Percentiles rank a stretch among this genome's conserved stretches.
Conservation (phyloP, 164 flowering plant species). For the Tinospora cordifolia region DNA sequence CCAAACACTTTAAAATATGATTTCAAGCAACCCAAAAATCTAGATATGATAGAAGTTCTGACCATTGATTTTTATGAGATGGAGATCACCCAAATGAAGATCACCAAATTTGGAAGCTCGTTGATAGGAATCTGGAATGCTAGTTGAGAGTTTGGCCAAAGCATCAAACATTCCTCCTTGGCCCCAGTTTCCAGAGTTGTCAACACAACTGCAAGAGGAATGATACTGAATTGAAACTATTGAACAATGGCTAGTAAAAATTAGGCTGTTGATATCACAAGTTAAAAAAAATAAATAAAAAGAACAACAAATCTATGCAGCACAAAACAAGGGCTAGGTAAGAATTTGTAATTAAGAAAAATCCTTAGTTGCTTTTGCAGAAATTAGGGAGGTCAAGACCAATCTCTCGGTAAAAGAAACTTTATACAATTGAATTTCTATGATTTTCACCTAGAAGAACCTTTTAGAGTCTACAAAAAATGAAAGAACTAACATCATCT, state of each 20-base stretch:
- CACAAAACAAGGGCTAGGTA: not conserved
- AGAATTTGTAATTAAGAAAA: not conserved
- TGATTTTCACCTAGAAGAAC: no score
- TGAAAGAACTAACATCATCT: not conserved
- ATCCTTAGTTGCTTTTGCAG: not conserved
- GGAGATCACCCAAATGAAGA: constrained; percentile 92
- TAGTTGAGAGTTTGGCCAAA: constrained; percentile 53
- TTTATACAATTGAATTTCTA: no score
- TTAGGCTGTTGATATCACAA: not conserved
- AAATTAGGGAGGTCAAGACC: not conserved
- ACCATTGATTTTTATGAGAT: constrained; percentile 65
- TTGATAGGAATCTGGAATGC: constrained; percentile 53
- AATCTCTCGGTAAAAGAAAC: no score
- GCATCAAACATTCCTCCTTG: constrained; percentile 93
- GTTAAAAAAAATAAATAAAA: no score
- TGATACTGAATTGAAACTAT: not conserved
- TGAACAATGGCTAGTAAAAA: not conserved
- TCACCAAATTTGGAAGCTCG: constrained; percentile 71
- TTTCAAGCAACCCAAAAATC: not conserved
- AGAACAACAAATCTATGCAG: not conserved
- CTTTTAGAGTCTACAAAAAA: no score
- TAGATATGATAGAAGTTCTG: constrained; percentile 6
- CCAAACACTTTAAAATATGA: not conserved
- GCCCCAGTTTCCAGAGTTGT: constrained; percentile 92
- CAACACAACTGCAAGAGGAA: constrained; percentile 59